Evolutionary conservation across 2,329 filamentous ascomycete genomes (phyloP).

Genomic region (Pezizomycotina sp.): DNA sequence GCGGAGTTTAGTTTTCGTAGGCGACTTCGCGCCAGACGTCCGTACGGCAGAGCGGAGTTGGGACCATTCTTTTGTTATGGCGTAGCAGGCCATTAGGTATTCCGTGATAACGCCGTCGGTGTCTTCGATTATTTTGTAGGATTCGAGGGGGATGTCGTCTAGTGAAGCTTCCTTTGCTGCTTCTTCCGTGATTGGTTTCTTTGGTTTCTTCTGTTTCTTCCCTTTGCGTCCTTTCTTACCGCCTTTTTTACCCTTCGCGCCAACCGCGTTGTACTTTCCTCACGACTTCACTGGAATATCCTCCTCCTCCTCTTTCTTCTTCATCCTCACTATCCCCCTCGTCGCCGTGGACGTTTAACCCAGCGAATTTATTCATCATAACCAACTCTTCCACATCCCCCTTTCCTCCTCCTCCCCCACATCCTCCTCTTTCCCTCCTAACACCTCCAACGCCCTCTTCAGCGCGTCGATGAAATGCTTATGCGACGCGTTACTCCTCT

Average conservation of each 20-base stretch:
- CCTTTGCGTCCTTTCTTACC: conserved; percentile 26
- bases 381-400: conserved; percentile 21
- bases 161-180: conserved; percentile 20
- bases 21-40: conserved; percentile 33
- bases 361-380: conserved; percentile 26
- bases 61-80: conserved; percentile 29
- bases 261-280: neutral
- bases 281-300: conserved; percentile 20
- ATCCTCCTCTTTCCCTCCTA: conserved; percentile 28
- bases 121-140: conserved; percentile 33
- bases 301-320: conserved; percentile 14
- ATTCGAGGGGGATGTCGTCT: conserved; percentile 33
- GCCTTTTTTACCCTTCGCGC: conserved; percentile 19
- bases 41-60: conserved; percentile 32
- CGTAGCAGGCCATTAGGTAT: conserved; percentile 33
- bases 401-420: conserved; percentile 9
- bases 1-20: conserved; percentile 34
- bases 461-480: conserved; percentile 33
- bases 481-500: conserved; percentile 31
- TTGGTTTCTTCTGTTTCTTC: conserved; percentile 25
- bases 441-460: conserved; percentile 27
- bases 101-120: conserved; percentile 28
- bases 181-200: conserved; percentile 22
- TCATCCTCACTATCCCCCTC: conserved; percentile 16
- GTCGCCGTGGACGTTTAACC: conserved; percentile 20